Base-by-base conservation (phyloP, 805 yeast genomes). In the Starmerella kuoi region DNA sequence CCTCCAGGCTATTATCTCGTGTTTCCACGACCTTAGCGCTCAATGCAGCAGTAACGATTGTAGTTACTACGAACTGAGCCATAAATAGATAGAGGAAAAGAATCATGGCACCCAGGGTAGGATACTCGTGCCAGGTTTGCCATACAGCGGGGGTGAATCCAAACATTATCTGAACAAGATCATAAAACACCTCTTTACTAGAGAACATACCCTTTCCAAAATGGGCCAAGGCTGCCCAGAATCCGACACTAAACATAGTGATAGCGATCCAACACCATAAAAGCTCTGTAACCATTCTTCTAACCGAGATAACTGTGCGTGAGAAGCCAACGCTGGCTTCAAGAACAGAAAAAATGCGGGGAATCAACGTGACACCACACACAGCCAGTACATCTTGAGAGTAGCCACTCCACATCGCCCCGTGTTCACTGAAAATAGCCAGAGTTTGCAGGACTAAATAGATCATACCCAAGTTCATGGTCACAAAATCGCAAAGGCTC, bases 71-170 rank as follows among this genome's bases (percentile, higher is more conserved):
- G 53, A 73, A 73, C 44, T 73, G 77, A 40, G 71, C 69, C 47
- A 73, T 61, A 46, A 72, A 72, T 22, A 73, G 61, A 51, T 69
- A 73, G n/a, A 69, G 62, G 53, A 73, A 61, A 44, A 70, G 67
- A 19, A 72, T 61, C n/a, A 58, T 48, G 28, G 69, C 61, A 0
- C 78, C 78, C 31, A 72, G 54, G 1, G 58, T 48, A 31, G 72
- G 66, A 50, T 69, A 73, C 40, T 62, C 59, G 28, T 61, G 57
- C 77, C 77, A 73, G 41, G 67, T 69, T 35, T 64, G 63, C 78
- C 78, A 73, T 3, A 73, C 77, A 0, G 76, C 71, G 0, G 78
- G 77, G 1, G 78, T 73, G 53, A 69, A 73, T 0, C 78, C 78
- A 53, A 72, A 73, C 46, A 73, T 64, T 3, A 73, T 61, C 53